Percentiles rank a stretch among this genome's conserved stretches.
phyloP scores from a whole-genome alignment of 228 moss, liverwort and hornwort genomes.

The Sphagnum magellanicum region DNA sequence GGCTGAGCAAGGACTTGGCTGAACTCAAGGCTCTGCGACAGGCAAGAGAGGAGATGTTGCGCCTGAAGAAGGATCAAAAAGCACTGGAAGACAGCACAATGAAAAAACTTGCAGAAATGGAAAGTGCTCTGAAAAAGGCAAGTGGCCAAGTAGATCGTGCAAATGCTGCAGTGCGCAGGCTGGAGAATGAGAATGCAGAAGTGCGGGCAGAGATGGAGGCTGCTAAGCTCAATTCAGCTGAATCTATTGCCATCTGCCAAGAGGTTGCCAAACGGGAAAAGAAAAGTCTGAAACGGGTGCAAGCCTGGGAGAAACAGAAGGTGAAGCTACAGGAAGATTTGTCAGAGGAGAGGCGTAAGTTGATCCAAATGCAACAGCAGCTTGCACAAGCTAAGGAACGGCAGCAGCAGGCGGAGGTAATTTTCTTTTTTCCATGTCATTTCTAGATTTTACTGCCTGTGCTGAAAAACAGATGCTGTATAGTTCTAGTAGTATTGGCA shows the following conservation, averaged over 20 bases:
- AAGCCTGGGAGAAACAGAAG: slow-evolving; percentile 75
- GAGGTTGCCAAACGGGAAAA: slow-evolving; percentile 62
- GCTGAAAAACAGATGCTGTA: neutral
- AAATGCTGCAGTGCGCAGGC: slow-evolving; percentile 26
- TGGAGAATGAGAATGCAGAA: slow-evolving; percentile 52
- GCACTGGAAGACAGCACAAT: slow-evolving; percentile 43
- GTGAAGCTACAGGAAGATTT: slow-evolving; percentile 62
- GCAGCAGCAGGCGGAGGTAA: slow-evolving; percentile 68
- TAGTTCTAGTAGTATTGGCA: too few relatives aligned
- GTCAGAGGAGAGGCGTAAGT: slow-evolving; percentile 49
- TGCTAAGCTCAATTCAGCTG: slow-evolving; percentile 61
- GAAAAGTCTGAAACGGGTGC: slow-evolving; percentile 51
- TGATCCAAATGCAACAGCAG: slow-evolving; percentile 37
- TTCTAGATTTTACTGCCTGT: neutral
- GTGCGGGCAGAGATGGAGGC: slow-evolving; percentile 69
- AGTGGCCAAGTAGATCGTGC: slow-evolving; percentile 35
- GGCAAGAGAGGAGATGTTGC: slow-evolving; percentile 51
- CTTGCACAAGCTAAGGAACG: slow-evolving; percentile 54
- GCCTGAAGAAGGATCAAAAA: slow-evolving; percentile 62
- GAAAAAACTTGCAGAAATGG: slow-evolving; percentile 50
- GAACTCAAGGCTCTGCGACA: slow-evolving; percentile 55
- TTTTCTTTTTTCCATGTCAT: neutral
- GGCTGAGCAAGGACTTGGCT: slow-evolving; percentile 46
- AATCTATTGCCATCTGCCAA: slow-evolving; percentile 41
- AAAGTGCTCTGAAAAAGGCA: slow-evolving; percentile 34